Evolutionary conservation across 495 filamentous ascomycete genomes (phyloP).

Genomic region (Terfezia claveryi): DNA sequence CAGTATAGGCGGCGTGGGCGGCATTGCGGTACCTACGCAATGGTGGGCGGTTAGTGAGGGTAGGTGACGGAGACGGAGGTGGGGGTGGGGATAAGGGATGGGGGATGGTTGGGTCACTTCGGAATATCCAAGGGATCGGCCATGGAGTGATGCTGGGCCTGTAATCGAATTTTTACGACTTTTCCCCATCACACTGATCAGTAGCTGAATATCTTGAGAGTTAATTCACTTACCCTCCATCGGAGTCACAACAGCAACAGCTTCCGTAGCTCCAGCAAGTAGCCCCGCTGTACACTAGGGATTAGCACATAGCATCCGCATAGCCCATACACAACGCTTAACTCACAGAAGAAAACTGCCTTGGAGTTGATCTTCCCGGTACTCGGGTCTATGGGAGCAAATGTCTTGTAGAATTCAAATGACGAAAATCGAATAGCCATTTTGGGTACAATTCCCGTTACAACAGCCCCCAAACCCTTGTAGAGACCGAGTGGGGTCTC

Average conservation of each 20-base stretch:
- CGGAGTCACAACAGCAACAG: slow-evolving; percentile 82
- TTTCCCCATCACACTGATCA: too few species aligned
- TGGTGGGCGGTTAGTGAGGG: too few species aligned
- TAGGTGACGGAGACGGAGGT: not conserved
- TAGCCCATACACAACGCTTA: slow-evolving; percentile 1
- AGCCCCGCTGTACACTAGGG: slow-evolving; percentile 42
- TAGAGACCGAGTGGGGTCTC: slow-evolving; percentile 87
- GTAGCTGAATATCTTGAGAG: not conserved
- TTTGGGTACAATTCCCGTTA: slow-evolving; percentile 94
- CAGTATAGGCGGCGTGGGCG: slow-evolving; percentile 82
- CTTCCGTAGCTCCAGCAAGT: slow-evolving; percentile 82
- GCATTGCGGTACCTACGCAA: slow-evolving; percentile 58
- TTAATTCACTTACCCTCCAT: slow-evolving; percentile 40
- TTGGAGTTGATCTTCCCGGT: slow-evolving; percentile 48
- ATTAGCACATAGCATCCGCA: not conserved
- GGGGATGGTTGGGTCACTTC: slow-evolving; percentile 1
- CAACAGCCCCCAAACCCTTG: slow-evolving; percentile 86
- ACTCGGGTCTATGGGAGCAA: slow-evolving; percentile 19
- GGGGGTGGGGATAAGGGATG: too few species aligned
- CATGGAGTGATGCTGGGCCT: slow-evolving; percentile 77
- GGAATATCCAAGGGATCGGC: slow-evolving; percentile 19
- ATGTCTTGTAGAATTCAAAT: slow-evolving; percentile 78
- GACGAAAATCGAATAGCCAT: slow-evolving; percentile 99
- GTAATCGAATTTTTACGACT: slow-evolving; percentile 91
- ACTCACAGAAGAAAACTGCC: slow-evolving; percentile 57